A percentile compares a stretch with the other conserved stretches of the same genome.
Conservation (phyloP, 228 moss, liverwort and hornwort genomes). For the Sphagnum magellanicum region DNA sequence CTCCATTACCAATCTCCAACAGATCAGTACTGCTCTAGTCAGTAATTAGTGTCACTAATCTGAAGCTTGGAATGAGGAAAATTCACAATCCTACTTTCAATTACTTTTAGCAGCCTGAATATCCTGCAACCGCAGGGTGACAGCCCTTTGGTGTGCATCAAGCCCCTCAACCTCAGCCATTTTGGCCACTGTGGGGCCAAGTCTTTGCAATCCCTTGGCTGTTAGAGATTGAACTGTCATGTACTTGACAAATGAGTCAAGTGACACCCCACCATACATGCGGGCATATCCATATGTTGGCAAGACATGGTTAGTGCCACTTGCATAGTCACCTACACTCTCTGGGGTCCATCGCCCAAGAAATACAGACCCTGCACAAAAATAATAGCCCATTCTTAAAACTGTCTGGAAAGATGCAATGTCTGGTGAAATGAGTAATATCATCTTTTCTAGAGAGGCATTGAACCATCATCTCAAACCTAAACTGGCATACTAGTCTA, state of each 20-base stretch:
- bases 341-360: slow-evolving; percentile 95
- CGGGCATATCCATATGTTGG: slow-evolving; percentile 97
- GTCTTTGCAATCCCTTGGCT: slow-evolving; percentile 58
- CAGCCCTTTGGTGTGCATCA: slow-evolving; percentile 92
- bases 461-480: no score
- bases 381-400: background rate
- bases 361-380: slow-evolving; percentile 78
- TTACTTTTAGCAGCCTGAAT: slow-evolving; percentile 9
- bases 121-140: slow-evolving; percentile 71
- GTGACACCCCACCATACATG: slow-evolving; percentile 98
- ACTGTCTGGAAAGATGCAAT: background rate
- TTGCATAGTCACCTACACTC: slow-evolving; percentile 97
- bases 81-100: no score
- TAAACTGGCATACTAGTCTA: no score
- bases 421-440: background rate
- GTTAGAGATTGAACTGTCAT: slow-evolving; percentile 95
- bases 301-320: slow-evolving; percentile 95
- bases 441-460: background rate
- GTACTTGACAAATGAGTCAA: slow-evolving; percentile 93
- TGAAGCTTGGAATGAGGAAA: no score
- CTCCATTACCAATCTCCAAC: no score
- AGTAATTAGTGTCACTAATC: no score
- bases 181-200: slow-evolving; percentile 77
- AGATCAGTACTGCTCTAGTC: no score
- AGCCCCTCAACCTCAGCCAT: slow-evolving; percentile 97